These are phyloP conservation scores for Chalciporus sphaerocephalus DNA, from an alignment of 768 basidiomycete genomes.

Conservation along the genomic window DNA sequence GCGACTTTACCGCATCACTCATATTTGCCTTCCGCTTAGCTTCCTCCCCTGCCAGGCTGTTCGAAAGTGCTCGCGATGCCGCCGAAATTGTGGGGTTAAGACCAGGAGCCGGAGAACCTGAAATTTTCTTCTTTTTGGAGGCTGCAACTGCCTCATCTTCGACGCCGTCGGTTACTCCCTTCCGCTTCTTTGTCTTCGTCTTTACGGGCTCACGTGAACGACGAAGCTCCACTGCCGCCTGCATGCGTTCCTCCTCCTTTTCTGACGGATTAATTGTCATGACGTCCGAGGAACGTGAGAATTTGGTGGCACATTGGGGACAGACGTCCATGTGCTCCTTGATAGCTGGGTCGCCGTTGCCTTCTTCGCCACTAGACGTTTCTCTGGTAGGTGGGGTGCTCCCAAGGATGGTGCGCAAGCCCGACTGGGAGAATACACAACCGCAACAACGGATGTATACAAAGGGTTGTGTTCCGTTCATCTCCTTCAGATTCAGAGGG, in stretches of 20 bases:
- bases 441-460: constrained; percentile 84
- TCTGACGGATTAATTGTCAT: constrained; percentile 62
- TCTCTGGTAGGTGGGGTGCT: constrained; percentile 27
- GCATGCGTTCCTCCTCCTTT: constrained; percentile 63
- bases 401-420: constrained; percentile 55
- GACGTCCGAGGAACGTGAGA: constrained; percentile 51
- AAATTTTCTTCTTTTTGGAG: constrained; percentile 42
- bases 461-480: constrained; percentile 88
- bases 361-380: constrained; percentile 25
- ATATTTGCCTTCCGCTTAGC: constrained; percentile 77
- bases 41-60: constrained; percentile 75
- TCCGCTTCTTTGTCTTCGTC: constrained; percentile 55
- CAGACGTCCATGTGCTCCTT: constrained; percentile 53
- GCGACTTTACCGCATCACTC: constrained; percentile 80
- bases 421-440: constrained; percentile 86
- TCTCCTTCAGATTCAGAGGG: constrained; percentile 88
- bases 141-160: constrained; percentile 27
- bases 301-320: constrained; percentile 75
- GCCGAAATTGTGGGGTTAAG: constrained; percentile 49
- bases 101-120: constrained; percentile 17
- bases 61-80: constrained; percentile 62
- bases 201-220: constrained; percentile 54
- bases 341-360: constrained; percentile 13
- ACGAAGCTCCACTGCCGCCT: constrained; percentile 50
- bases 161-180: constrained; percentile 40